A percentile compares a stretch with the other conserved stretches of the same genome.
Conservation (phyloP, 768 basidiomycete genomes). For the Naganishia friedmannii region DNA sequence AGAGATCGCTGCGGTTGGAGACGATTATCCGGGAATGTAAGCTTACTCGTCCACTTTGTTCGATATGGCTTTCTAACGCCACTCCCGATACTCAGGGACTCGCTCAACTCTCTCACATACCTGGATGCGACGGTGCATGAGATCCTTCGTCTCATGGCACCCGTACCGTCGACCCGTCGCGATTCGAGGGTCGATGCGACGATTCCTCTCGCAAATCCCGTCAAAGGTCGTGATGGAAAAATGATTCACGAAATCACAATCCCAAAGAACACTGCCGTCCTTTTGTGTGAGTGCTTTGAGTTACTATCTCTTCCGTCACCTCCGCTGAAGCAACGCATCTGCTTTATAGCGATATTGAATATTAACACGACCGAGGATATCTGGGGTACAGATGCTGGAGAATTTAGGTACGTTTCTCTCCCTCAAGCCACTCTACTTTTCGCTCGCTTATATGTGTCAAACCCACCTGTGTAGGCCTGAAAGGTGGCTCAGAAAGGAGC, state of each 20-base stretch:
- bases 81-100: constrained; percentile 56
- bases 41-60: constrained; percentile 15
- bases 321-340: too few relatives aligned
- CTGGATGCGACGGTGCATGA: constrained; percentile 67
- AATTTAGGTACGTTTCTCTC: constrained; percentile 43
- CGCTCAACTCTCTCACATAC: constrained; percentile 64
- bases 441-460: background rate
- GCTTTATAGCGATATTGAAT: constrained; percentile 44
- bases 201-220: constrained; percentile 44
- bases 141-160: constrained; percentile 39
- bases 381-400: constrained; percentile 48
- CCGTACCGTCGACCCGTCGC: constrained; percentile 44
- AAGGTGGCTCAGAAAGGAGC: constrained; percentile 30
- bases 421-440: background rate
- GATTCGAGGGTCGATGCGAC: constrained; percentile 34
- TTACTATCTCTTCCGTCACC: background rate
- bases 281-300: constrained; percentile 46
- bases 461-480: constrained; percentile 29
- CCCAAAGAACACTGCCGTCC: constrained; percentile 42
- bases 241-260: constrained; percentile 45
- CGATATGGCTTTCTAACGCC: background rate
- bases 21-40: constrained; percentile 48
- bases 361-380: constrained; percentile 43
- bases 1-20: constrained; percentile 59
- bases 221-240: constrained; percentile 44